Base-by-base conservation (phyloP, 2,329 filamentous ascomycete genomes). In the Gnomoniopsis smithogilvyi region DNA sequence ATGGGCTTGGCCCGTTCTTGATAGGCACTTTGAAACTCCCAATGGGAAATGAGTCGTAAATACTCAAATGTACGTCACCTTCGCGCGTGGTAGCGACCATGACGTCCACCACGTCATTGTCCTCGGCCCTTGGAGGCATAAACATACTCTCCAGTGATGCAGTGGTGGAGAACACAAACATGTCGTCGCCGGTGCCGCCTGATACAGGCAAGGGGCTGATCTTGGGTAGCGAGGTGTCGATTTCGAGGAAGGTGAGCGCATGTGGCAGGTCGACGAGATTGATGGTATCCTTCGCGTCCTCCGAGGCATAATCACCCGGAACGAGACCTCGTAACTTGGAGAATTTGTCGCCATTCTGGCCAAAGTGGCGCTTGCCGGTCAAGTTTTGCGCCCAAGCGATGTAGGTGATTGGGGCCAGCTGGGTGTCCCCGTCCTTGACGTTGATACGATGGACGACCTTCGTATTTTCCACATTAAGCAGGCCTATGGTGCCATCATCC, bases 1-100 rank as follows among this genome's bases (percentile, higher is more conserved):
- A 62, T 54, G 48, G 66, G 22, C 17, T 55, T 3, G 17, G 30
- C 19, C 46, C 33, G 12, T 30, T 33, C 54, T 55, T 50, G 46
- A 48, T 38, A 50, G 47, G 62, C 60, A 22, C 64, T 54, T 41
- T 63, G 62, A 92, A 87, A 14, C 74, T 81, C 3, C 92, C 91
- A 59, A 96, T 88, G 61, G 90, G 82, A 66, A 96, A 91, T 6
- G 90, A 93, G 70, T 96, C 90, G 70, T 94, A 94, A 51, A 96
- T 91, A 65, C 87, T 91, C 19, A 96, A 78, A 68, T 94, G 88
- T 14, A 96, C 78, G 19, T 78, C 81, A 10, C 90, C 90, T 63
- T 91, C 83, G 58, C 83, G 82, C 3, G 87, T 90, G 4, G 90
- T 90, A 2, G 90, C 82, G 6, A 94, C 77, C 76, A 96, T 86